Evolutionary conservation across 176 grass and related monocot genomes (phyloP).

Genomic region (Musa acuminata): DNA sequence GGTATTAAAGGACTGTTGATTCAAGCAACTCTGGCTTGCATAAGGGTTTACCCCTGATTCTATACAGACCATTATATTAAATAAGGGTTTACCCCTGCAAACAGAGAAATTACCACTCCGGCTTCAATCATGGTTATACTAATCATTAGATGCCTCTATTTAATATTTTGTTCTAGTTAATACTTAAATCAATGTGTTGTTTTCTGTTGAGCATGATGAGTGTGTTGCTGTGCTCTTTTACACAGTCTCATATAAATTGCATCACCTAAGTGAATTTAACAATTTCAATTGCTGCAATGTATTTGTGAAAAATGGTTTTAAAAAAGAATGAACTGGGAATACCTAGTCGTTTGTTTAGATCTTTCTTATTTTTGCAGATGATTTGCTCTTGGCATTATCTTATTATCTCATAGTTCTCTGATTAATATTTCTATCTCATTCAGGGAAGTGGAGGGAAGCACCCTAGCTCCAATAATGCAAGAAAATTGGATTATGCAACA

Average conservation of each 20-base stretch:
- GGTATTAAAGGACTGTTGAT: neutral
- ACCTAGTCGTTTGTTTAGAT: neutral
- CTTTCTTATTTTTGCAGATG: neutral
- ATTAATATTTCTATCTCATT: neutral
- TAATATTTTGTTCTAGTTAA: too few relatives aligned
- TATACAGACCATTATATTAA: neutral
- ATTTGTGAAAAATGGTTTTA: neutral
- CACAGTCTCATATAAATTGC: neutral
- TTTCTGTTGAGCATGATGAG: neutral
- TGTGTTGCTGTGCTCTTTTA: neutral
- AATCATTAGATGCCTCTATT: neutral
- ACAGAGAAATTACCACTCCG: neutral
- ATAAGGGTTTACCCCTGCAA: neutral
- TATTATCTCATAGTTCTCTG: neutral
- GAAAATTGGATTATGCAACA: neutral
- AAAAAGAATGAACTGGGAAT: neutral
- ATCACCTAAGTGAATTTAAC: neutral
- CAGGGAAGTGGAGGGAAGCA: constrained; percentile 2
- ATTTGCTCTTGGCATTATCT: neutral
- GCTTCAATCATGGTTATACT: neutral
- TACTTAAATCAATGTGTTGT: too few relatives aligned
- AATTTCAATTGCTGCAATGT: neutral
- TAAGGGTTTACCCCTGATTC: too few relatives aligned
- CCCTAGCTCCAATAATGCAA: neutral
- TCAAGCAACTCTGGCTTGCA: too few relatives aligned